These are phyloP conservation scores for Oryza glumipatula DNA, from an alignment of 176 grass and related monocot genomes.

Conservation along the genomic window DNA sequence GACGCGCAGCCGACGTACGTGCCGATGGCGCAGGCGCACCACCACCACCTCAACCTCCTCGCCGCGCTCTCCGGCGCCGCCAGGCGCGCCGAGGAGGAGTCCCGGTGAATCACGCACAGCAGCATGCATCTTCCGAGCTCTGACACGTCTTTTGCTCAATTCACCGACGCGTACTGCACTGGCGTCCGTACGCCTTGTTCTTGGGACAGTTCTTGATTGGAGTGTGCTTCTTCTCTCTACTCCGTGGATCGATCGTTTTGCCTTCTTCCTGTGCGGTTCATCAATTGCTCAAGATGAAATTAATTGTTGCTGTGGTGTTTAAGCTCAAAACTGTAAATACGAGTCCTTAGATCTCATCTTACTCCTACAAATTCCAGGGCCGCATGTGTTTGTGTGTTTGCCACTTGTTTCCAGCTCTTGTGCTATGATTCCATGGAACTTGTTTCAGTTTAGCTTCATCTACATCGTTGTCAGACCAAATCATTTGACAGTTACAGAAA, in stretches of 20 bases:
- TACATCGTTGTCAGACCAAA: conserved; percentile 11
- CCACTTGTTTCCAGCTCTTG: conserved; percentile 2
- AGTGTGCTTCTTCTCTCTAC: neutral
- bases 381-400: neutral
- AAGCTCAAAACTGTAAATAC: conserved; percentile 40
- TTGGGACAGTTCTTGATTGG: conserved; percentile 11
- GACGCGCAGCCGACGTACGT: conserved; percentile 57
- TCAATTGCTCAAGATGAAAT: conserved; percentile 19
- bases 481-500: conserved; percentile 3
- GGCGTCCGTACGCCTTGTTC: conserved; percentile 6
- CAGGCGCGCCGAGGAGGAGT: conserved; percentile 50
- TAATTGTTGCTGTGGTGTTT: conserved; percentile 3
- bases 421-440: conserved; percentile 28
- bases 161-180: neutral
- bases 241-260: neutral
- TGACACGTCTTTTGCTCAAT: conserved; percentile 9
- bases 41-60: conserved; percentile 76
- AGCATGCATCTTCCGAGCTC: neutral
- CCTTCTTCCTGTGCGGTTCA: neutral
- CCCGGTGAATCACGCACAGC: conserved; percentile 40
- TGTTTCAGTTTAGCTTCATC: conserved; percentile 23
- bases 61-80: conserved; percentile 61
- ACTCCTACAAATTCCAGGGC: neutral
- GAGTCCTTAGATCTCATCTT: conserved; percentile 15
- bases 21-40: conserved; percentile 62